Evolutionary conservation across 2,329 filamentous ascomycete species (phyloP), one percentile per base, ranked within the genome.

Genomic region (Coniella lustricola): DNA sequence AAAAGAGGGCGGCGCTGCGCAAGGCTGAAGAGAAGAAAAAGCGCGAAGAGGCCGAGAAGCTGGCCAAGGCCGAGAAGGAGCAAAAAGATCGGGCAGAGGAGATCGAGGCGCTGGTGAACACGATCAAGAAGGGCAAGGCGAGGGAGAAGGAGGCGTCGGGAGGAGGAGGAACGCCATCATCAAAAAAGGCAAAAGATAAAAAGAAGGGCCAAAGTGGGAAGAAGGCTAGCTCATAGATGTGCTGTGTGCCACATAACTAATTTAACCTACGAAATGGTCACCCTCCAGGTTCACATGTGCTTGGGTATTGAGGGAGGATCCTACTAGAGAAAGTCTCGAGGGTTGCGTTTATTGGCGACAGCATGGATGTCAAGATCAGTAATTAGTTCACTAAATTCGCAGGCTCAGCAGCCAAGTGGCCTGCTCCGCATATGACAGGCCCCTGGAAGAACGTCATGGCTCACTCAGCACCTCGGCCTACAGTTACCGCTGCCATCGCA

Each of bases 1-100:
- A 97, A 67, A 94, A 87, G 69, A 80, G 85, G 62, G 79, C 84
- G 20, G 90, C 90, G 8, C 68, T 79, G 43, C 77, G 74, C 57
- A 62, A 72, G 42, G 71, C 69, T 1, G 58, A 57, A 20, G 58
- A 65, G 40, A 75, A 69, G 59, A 62, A 65, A 59, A 56, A 53
- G 38, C 50, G 59, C 36, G 62, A 65, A 49, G 60, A 65, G 50
- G 56, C 49, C 45, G 66, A 65, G 1, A 61, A 70, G 18, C 56
- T 62, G 20, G 63, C 63, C 3, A 63, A 64, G 48, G 49, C 57
- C 18, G 59, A 62, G 8, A 53, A 57, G 41, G 52, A 55, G 31
- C 59, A 59, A 0, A 63, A 64, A 48, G 52, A 57, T 21, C 58
- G 62, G 35, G 52, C 54, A 53, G 47, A 63, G 59, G 51, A 61